A percentile compares a stretch with the other conserved stretches of the same genome.
Evolutionary conservation across 2,329 filamentous ascomycete genomes (phyloP).

Genomic region (Lasiodiplodia sp.): DNA sequence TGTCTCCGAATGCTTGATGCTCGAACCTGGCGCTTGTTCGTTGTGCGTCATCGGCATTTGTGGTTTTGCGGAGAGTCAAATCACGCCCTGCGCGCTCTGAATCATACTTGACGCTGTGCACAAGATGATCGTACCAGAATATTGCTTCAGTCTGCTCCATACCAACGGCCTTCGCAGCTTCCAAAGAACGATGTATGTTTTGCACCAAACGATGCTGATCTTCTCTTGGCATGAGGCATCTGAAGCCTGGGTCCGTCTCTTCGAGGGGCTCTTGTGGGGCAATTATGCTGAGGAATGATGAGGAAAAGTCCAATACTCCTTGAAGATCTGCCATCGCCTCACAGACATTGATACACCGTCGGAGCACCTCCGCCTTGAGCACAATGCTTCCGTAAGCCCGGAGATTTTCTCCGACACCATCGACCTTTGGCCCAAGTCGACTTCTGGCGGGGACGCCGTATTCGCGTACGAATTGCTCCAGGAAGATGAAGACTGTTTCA

Average conservation of each 20-base stretch:
- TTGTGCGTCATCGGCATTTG: conserved; percentile 55
- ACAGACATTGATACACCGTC: conserved; percentile 90
- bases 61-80: conserved; percentile 31
- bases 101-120: conserved; percentile 61
- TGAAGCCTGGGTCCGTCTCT: conserved; percentile 23
- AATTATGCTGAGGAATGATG: conserved; percentile 81
- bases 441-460: conserved; percentile 51
- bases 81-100: conserved; percentile 29
- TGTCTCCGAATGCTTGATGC: conserved; percentile 88
- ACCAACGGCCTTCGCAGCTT: conserved; percentile 77
- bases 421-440: conserved; percentile 31
- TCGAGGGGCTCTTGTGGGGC: conserved; percentile 80
- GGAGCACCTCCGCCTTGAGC: conserved; percentile 85
- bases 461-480: conserved; percentile 49
- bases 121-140: conserved; percentile 96
- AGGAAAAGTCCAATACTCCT: conserved; percentile 87
- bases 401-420: conserved; percentile 38
- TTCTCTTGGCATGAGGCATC: conserved; percentile 68
- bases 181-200: conserved; percentile 84
- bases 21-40: conserved; percentile 80
- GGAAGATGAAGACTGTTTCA: conserved; percentile 37
- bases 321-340: conserved; percentile 92
- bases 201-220: conserved; percentile 86
- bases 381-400: conserved; percentile 75
- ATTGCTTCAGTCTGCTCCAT: conserved; percentile 74